Conservation (phyloP, 2,329 filamentous ascomycete species). For the Fusarium transvaalense region DNA sequence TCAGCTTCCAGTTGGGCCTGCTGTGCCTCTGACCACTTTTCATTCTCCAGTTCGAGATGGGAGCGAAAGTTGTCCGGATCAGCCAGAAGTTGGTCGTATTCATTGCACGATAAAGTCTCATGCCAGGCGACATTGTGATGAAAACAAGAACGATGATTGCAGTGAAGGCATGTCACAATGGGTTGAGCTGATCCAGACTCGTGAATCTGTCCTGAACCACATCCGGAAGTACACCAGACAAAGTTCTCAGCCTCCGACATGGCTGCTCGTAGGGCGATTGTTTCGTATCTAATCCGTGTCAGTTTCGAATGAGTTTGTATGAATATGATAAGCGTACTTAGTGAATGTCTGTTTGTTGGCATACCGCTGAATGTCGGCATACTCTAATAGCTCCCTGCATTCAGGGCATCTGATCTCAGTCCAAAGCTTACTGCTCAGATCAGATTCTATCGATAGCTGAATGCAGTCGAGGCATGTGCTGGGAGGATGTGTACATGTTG, state of each 20-base stretch:
- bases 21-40: conserved; percentile 55
- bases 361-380: conserved; percentile 60
- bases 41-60: conserved; percentile 53
- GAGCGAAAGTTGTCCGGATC: conserved; percentile 57
- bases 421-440: conserved; percentile 55
- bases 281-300: conserved; percentile 55
- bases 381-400: conserved; percentile 59
- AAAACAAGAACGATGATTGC: conserved; percentile 58
- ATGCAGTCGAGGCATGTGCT: conserved; percentile 54
- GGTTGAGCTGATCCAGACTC: conserved; percentile 55
- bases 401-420: conserved; percentile 65
- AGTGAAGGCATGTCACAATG: conserved; percentile 58
- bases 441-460: conserved; percentile 51
- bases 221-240: conserved; percentile 66
- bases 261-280: conserved; percentile 57
- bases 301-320: not conserved
- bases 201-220: conserved; percentile 66
- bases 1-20: conserved; percentile 63
- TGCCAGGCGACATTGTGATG: conserved; percentile 59
- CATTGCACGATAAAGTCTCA: conserved; percentile 55
- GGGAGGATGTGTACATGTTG: conserved; percentile 52
- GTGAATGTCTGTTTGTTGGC: conserved; percentile 60
- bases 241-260: conserved; percentile 61
- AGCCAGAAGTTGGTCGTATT: conserved; percentile 57
- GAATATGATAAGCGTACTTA: conserved; percentile 49